A percentile compares a stretch with the other conserved stretches of the same genome.
Evolutionary conservation across 345 rosid genomes (phyloP).

Genomic region (Eucalyptus grandis): DNA sequence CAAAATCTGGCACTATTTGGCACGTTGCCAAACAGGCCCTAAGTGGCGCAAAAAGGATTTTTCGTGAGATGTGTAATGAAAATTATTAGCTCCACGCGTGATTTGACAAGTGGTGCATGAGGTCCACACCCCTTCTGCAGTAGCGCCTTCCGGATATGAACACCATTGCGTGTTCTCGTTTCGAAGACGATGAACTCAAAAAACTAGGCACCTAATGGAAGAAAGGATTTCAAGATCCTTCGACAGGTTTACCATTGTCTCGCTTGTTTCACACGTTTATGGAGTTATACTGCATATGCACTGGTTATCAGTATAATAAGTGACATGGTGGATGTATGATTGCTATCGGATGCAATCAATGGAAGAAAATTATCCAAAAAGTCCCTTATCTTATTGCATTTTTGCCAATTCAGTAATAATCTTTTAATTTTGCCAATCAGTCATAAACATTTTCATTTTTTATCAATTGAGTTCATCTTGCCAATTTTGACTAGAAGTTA

Average conservation of each 20-base stretch:
- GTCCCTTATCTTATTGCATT: fast-evolving
- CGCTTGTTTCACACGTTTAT: background rate
- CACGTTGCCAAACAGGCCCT: no score
- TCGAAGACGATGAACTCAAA: background rate
- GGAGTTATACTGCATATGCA: background rate
- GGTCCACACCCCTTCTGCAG: background rate
- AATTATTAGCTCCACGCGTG: background rate
- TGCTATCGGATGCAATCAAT: background rate
- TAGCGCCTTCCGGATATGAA: background rate
- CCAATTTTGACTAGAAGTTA: fast-evolving
- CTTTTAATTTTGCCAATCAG: fast-evolving
- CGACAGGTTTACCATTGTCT: background rate
- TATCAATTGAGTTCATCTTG: fast-evolving
- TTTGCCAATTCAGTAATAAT: fast-evolving
- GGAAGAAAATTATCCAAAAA: background rate
- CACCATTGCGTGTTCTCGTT: background rate
- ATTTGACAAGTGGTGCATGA: background rate
- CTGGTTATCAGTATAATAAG: background rate
- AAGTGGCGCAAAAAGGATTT: background rate
- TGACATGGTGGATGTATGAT: background rate
- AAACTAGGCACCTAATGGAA: background rate
- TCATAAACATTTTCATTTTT: no score
- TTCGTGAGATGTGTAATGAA: background rate
- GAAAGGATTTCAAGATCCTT: background rate
- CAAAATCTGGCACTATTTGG: no score